Base-by-base conservation (phyloP, 2,329 filamentous ascomycete species). In the Dothideomycetes sp. region DNA sequence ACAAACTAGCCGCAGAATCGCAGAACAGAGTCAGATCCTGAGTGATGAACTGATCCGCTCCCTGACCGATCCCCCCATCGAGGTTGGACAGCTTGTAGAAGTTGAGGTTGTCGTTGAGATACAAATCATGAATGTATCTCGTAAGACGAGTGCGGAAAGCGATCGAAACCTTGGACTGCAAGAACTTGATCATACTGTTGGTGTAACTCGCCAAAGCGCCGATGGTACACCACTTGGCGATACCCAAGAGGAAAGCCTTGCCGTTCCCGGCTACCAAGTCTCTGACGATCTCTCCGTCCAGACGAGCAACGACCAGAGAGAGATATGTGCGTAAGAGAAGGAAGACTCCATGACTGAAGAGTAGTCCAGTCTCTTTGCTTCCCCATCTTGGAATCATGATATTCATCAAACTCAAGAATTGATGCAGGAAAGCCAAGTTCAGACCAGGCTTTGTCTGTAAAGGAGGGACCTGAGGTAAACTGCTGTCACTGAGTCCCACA, bases 121-220 rank as follows among this genome's bases (percentile, higher is more conserved):
- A 98, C 7, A 98, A 68, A 55, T 98, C 91, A 62, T 98, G 91
- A 40, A 98, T 94, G 60, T 98, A 98, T 51, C 91, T 73, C 2
- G 91, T 98, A 11, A 98, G 71, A 9, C 91, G 78, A 4, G 91
- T 98, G 29, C 91, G 80, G 72, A 98, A 98, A 23, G 93, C 89
- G 50, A 98, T 98, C 5, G 89, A 94, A 40, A 98, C 87, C 67
- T 98, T 98, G 36, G 85, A 89, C 63, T 98, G 89, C 47, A 98
- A 73, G 64, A 84, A 98, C 63, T 96, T 96, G 70, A 98, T 98
- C 83, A 93, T 95, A 41, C 89, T 87, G 61, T 98, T 98, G 36
- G 89, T 95, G 57, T 98, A 98, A 0, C 89, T 94, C 7, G 88
- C 89, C 48, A 96, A 80, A 2, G 84, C 85, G 29, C 91, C 91